Base-by-base conservation (phyloP, 805 yeast species). In the Wickerhamiella azymoides region DNA sequence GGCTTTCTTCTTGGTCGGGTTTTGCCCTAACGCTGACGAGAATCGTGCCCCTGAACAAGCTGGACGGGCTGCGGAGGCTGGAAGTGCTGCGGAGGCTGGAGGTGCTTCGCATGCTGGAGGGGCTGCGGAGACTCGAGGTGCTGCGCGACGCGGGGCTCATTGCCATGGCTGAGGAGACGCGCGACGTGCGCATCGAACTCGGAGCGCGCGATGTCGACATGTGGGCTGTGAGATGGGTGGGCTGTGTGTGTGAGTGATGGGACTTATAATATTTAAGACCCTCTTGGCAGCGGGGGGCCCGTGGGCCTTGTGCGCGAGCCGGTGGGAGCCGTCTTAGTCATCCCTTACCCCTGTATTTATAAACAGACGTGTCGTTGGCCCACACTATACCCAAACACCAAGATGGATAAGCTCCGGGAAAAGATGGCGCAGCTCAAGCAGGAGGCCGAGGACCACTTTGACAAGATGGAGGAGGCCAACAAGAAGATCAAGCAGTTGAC, bases 401-500 rank as follows among this genome's bases (percentile, higher is more conserved):
- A 71, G 21, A 56, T 56, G 59, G 59, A 56, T 36, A 56, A 55
- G 43, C 51, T 56, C 28, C 57, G 57, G 26, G 59, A 54, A 39
- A 56, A 56, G 57, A 44, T 56, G 47, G 45, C 45, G 37, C 37
- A 79, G 68, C 78, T 92, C 66, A 88, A 89, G 70, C 72, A 84
- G 59, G 97, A 92, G 64, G 89, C 95, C 55, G 98, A 92, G 71
- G 72, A 80, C 58, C 93, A 98, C 85, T 96, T 89, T 72, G 96
- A 85, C 65, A 84, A 86, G 72, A 80, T 92, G 50, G 98, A 92
- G 61, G 95, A 84, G 59, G 75, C 83, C 59, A 68, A 78, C 50
- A 77, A 73, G 52, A 79, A 79, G 64, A 77, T 83, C 69, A 92
- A 88, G 74, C 80, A 73, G 62, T 73, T 89, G 65, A 97, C 89